Conservation (phyloP, 164 flowering plant genomes). For the Kalanchoe fedtschenkoi region DNA sequence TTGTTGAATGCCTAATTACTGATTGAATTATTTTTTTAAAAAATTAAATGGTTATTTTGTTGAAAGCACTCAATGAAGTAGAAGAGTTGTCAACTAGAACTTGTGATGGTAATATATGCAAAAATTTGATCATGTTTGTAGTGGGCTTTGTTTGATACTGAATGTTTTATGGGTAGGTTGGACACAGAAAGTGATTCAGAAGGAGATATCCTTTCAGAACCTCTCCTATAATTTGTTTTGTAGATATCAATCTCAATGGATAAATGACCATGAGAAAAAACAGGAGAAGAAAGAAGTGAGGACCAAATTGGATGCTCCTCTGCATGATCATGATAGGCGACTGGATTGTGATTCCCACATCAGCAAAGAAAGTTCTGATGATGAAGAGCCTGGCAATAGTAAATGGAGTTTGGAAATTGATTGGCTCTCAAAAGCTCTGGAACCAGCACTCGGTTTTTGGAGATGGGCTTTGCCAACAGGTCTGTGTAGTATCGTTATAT, state of each 20-base stretch:
- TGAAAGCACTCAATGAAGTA: too few species aligned
- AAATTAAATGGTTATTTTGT: neutral
- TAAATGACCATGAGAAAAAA: slow-evolving; percentile 21
- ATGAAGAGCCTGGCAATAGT: slow-evolving; percentile 35
- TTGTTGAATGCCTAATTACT: neutral
- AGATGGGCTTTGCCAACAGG: slow-evolving; percentile 78
- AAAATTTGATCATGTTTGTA: neutral
- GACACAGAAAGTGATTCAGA: neutral
- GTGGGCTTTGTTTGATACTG: too few species aligned
- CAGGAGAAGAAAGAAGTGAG: slow-evolving; percentile 13
- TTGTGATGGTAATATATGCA: too few species aligned
- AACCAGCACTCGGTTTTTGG: slow-evolving; percentile 76
- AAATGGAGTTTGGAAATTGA: slow-evolving; percentile 71
- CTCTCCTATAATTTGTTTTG: neutral
- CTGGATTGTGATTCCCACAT: slow-evolving; percentile 10
- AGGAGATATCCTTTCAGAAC: neutral
- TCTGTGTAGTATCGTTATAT: slow-evolving; percentile 12
- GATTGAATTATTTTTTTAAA: neutral
- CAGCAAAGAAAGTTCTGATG: slow-evolving; percentile 27
- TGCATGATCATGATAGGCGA: slow-evolving; percentile 10
- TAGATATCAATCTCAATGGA: slow-evolving; percentile 25
- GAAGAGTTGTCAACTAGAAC: too few species aligned
- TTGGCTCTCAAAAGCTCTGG: slow-evolving; percentile 83
- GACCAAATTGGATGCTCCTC: slow-evolving; percentile 14
- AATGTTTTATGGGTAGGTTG: neutral